Evolutionary conservation across 208 protist genomes (phyloP), one percentile per base, ranked within the genome.

Genomic region (Trypanosoma avium): DNA sequence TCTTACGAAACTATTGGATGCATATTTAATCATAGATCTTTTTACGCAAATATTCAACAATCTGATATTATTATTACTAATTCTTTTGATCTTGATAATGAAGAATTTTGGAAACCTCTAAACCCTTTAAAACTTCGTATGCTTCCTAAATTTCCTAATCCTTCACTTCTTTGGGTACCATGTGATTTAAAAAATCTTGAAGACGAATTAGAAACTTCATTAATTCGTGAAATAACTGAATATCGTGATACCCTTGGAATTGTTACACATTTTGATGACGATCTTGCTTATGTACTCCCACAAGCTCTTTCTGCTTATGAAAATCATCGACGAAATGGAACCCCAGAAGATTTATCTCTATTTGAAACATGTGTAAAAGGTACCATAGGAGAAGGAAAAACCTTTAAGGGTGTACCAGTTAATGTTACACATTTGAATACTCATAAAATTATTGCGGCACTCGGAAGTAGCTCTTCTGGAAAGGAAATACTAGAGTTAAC

Each of bases 381-480:
- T 7, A 63, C 77, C 3, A 66, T 97, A n/a, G 88, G 88, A 22
- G 72, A 74, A 15, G 91, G 91, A 6, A 93, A 90, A 61, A 96
- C 90, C 0, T 97, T 96, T 76, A 96, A 90, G 46, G 94, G 81
- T 24, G 82, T 96, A 33, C 94, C 94, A 4, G 63, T 97, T 17
- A 93, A 97, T 64, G 76, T 97, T 19, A 85, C 87, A 1, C 85
- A 96, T 67, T 70, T 76, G 12, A 76, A 86, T 49, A 82, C 65
- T 9, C 59, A 53, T 17, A 78, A 77, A 49, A 89, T 96, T 33
- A 71, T 97, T 61, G 73, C 71, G 24, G 73, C 84, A 10, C 73
- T 95, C 45, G 61, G 62, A 26, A 49, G 78, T 24, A 82, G 70
- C 59, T 54, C 43, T 9, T 76, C 85, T 43, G 89, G 90, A 3